Evolutionary conservation across 2,329 filamentous ascomycete genomes (phyloP).

Genomic region (Ceratocystis diversiconidia): DNA sequence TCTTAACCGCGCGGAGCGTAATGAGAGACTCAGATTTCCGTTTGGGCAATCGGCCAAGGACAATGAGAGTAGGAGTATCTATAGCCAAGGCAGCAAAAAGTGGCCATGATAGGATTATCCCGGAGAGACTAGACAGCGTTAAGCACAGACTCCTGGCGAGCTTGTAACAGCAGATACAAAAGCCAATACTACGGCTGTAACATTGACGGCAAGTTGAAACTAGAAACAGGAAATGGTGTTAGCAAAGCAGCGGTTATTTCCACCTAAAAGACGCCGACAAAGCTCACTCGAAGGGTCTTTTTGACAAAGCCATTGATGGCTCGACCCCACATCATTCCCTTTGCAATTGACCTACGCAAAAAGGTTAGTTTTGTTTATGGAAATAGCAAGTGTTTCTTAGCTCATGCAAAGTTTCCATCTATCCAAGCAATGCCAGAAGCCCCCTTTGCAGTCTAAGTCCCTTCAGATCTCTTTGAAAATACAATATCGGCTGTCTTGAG

Average conservation of each 20-base stretch:
- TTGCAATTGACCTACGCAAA: conserved; percentile 32
- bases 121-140: conserved; percentile 47
- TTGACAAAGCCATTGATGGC: conserved; percentile 49
- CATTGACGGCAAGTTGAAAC: conserved; percentile 50
- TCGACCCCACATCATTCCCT: conserved; percentile 47
- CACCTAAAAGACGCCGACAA: not conserved
- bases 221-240: conserved; percentile 19
- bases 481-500: conserved; percentile 48
- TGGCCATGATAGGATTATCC: conserved; percentile 53
- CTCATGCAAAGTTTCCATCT: conserved; percentile 38
- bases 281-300: conserved; percentile 43
- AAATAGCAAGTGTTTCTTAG: not conserved
- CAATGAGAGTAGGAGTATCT: conserved; percentile 25
- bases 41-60: conserved; percentile 33
- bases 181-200: conserved; percentile 45
- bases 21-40: conserved; percentile 58
- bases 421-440: conserved; percentile 48
- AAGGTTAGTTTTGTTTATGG: not conserved
- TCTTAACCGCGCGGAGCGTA: conserved; percentile 55
- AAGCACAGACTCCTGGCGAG: conserved; percentile 33
- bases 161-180: conserved; percentile 41
- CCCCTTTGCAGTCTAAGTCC: conserved; percentile 49
- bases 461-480: conserved; percentile 47
- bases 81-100: conserved; percentile 38
- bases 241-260: not conserved